These are phyloP conservation scores for Mollisia scopiformis DNA, from an alignment of 2,329 filamentous ascomycete genomes.

Conservation along the genomic window DNA sequence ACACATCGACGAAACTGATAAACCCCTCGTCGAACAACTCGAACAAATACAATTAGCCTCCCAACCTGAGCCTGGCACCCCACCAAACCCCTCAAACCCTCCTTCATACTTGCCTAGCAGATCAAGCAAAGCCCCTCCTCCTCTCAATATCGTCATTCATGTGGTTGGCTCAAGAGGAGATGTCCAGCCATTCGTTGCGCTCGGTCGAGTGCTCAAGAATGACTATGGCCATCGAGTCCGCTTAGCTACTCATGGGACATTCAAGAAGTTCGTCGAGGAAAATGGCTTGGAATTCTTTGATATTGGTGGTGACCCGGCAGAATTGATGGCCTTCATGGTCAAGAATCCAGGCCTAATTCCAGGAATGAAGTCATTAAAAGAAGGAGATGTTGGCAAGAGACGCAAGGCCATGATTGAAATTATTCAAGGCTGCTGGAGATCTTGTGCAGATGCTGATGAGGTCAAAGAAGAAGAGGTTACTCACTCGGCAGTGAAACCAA, in stretches of 20 bases:
- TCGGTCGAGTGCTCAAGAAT: conserved; percentile 64
- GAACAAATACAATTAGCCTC: conserved; percentile 5
- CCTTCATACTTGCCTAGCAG: background rate
- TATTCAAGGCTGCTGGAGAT: conserved; percentile 79
- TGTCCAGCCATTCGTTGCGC: conserved; percentile 72
- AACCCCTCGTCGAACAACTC: conserved; percentile 2
- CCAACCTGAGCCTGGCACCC: conserved; percentile 1
- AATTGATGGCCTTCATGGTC: conserved; percentile 86
- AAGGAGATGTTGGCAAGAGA: conserved; percentile 73
- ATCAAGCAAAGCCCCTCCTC: background rate
- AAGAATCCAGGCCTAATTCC: conserved; percentile 85
- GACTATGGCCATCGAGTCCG: conserved; percentile 71
- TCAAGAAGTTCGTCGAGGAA: conserved; percentile 67
- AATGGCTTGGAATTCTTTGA: conserved; percentile 73
- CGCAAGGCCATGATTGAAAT: conserved; percentile 77
- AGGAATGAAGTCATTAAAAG: conserved; percentile 72
- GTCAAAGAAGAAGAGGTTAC: background rate
- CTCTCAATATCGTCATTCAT: conserved; percentile 67
- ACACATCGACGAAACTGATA: conserved; percentile 9
- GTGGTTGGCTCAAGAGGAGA: conserved; percentile 74
- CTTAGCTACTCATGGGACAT: conserved; percentile 70
- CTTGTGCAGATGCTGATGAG: conserved; percentile 77
- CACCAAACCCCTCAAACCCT: background rate
- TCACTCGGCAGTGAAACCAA: background rate
- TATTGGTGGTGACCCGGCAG: conserved; percentile 72